phyloP scores from a whole-genome alignment of 331 rosid genomes.

The Prunus yedoensis region DNA sequence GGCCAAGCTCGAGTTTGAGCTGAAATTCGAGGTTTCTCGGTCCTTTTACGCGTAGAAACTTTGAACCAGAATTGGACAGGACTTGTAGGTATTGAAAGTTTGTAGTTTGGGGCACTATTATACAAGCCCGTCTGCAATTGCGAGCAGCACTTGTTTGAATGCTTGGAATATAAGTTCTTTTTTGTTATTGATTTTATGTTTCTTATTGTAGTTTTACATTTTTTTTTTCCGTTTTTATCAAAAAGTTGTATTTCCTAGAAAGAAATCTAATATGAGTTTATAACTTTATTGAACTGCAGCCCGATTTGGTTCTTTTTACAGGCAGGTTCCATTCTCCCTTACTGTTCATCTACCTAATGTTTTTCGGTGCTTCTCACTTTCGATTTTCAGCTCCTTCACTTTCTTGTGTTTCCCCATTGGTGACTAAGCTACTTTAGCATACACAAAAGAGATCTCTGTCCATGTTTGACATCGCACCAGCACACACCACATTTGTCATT shows the following conservation, averaged over 20 bases:
- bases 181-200: neutral
- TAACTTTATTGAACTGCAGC: conserved; percentile 68
- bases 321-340: conserved; percentile 61
- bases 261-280: conserved; percentile 43
- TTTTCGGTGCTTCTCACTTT: conserved; percentile 11
- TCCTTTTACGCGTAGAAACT: neutral
- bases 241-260: conserved; percentile 20
- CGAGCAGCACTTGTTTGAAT: neutral
- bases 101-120: too few species aligned
- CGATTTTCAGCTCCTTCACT: conserved; percentile 27
- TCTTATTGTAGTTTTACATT: conserved; percentile 3
- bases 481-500: conserved; percentile 21
- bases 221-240: neutral
- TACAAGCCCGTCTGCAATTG: neutral
- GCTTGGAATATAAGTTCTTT: neutral
- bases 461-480: conserved; percentile 10
- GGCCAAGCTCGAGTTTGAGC: neutral
- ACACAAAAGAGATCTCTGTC: conserved; percentile 12
- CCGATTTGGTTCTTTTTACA: conserved; percentile 98
- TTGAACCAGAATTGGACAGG: neutral
- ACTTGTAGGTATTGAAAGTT: neutral
- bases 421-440: conserved; percentile 15
- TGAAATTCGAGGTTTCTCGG: neutral
- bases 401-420: conserved; percentile 21
- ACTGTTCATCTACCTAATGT: conserved; percentile 22